Evolutionary conservation across 208 protist species (phyloP), one percentile per base, ranked within the genome.

Genomic region (Trypanosoma melophagium): DNA sequence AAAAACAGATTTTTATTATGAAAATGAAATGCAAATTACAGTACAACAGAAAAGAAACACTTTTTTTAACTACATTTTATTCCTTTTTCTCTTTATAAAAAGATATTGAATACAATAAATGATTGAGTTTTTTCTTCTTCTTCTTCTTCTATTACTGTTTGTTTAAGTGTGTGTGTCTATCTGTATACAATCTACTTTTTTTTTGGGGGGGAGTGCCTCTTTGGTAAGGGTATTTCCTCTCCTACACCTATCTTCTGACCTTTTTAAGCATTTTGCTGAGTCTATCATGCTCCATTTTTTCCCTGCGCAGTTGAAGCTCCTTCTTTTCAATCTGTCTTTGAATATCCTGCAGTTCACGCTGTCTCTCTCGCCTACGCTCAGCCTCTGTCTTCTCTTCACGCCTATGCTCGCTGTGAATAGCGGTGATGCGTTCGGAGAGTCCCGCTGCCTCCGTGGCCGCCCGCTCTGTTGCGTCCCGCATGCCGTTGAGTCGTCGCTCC

Each of bases 211-310:
- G n/a, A 5, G 28, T 35, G 28, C 5, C 3, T 35, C 3, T 35
- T 35, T 35, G 28, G 5, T 35, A 35, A 1, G 5, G 28, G 28
- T 35, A 35, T 35, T 35, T 5, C 28, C 3, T 35, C 5, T 35
- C 28, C 28, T 21, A 57, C 59, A 66, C 19, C 41, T 66, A 73
- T 28, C 66, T 73, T 56, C n/a, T 60, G 0, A 88, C 83, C 7
- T 74, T 78, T 50, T 94, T 91, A 1, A 81, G 42, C 50, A 94
- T 90, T 65, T 91, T 90, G 17, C 71, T 74, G 16, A 94, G 69
- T 19, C 85, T 76, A 10, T 88, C 82, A 12, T 70, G 64, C 53
- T 94, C 88, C 80, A 91, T 89, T 24, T 71, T 68, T 4, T 83
- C 80, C 19, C 78, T 77, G 25, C 77, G 73, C 22, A 83, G 66